Evolutionary conservation across 139 green algal genomes (phyloP).

Genomic region (Spirogloea muscicola): DNA sequence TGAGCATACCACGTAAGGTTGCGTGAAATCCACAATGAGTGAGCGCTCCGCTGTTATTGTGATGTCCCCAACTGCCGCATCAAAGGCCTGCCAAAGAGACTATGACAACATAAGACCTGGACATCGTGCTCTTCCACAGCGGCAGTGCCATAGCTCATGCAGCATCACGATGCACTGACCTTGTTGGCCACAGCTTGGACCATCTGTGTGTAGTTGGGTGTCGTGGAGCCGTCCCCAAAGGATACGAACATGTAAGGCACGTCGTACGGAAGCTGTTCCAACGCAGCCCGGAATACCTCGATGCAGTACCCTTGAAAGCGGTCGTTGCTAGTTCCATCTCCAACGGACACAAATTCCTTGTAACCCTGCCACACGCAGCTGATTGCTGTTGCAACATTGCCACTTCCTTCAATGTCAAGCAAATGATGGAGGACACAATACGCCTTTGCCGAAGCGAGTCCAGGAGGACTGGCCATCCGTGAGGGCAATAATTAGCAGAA

Average conservation of each 20-base stretch:
- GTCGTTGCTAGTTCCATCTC: not conserved
- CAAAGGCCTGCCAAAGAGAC: not conserved
- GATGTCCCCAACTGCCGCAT: conserved; percentile 10
- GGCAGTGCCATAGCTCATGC: no score
- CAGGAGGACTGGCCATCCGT: no score
- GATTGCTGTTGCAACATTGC: no score
- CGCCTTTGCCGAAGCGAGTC: no score
- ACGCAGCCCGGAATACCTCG: not conserved
- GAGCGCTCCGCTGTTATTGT: not conserved
- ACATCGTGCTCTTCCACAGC: no score
- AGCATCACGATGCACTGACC: no score
- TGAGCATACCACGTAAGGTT: conserved; percentile 2
- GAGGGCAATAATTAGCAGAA: no score
- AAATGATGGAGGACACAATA: no score
- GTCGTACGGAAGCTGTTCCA: not conserved
- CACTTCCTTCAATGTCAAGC: no score
- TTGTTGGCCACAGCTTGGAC: not conserved
- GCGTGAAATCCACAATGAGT: not conserved
- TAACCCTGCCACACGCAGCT: conserved; percentile 6
- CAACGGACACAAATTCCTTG: conserved; percentile 3
- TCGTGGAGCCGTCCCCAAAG: not conserved
- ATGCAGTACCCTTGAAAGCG: conserved; percentile 8
- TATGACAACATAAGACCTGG: no score
- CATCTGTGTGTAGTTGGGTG: not conserved
- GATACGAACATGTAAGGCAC: conserved; percentile 2